These are phyloP conservation scores for Nemania abortiva DNA, from an alignment of 2,329 filamentous ascomycete genomes.

Conservation along the genomic window DNA sequence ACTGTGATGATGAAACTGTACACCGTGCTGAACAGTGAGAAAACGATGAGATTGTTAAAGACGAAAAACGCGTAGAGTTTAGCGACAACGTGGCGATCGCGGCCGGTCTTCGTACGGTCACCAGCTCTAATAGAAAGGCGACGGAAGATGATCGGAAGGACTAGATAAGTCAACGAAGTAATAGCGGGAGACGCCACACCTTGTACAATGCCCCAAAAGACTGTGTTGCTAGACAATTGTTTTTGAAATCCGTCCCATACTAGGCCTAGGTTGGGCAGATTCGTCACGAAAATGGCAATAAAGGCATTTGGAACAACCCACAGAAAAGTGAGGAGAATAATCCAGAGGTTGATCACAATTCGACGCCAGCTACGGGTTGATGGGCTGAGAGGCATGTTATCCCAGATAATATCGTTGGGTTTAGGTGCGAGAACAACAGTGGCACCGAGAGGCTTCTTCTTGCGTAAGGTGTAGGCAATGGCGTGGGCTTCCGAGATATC, in stretches of 20 bases:
- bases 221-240: slow-evolving; percentile 71
- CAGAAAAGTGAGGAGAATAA: slow-evolving; percentile 80
- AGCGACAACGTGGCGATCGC: slow-evolving; percentile 89
- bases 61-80: slow-evolving; percentile 97
- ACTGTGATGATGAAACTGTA: slow-evolving; percentile 80
- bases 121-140: slow-evolving; percentile 85
- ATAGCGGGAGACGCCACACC: slow-evolving; percentile 91
- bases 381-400: slow-evolving; percentile 83
- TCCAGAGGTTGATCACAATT: slow-evolving; percentile 86
- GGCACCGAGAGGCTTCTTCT: slow-evolving; percentile 83
- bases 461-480: slow-evolving; percentile 84
- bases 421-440: slow-evolving; percentile 83
- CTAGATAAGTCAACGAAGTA: slow-evolving; percentile 86
- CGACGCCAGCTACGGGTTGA: slow-evolving; percentile 77
- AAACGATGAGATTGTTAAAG: slow-evolving; percentile 95
- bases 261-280: slow-evolving; percentile 81
- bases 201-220: slow-evolving; percentile 87
- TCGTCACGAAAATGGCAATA: slow-evolving; percentile 93
- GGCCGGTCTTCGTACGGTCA: slow-evolving; percentile 90
- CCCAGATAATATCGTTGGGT: slow-evolving; percentile 95
- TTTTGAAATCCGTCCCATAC: slow-evolving; percentile 82
- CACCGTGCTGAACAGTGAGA: slow-evolving; percentile 88
- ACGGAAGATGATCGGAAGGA: slow-evolving; percentile 91
- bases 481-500: slow-evolving; percentile 88
- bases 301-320: slow-evolving; percentile 95